Base-by-base conservation (phyloP, 306 rosid species). In the Gastrolobium villosum region DNA sequence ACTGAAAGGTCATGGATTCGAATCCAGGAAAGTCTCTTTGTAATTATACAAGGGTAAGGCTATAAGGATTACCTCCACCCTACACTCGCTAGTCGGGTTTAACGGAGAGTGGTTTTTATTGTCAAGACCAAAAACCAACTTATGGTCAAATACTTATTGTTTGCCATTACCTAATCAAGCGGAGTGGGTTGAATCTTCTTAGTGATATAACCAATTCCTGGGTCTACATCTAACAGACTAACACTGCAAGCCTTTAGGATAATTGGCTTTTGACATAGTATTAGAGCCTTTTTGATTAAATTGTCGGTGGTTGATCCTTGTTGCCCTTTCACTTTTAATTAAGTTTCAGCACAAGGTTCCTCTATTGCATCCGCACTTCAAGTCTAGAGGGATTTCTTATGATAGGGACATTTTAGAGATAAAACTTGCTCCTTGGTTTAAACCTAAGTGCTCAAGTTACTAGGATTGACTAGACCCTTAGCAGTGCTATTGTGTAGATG, bases 391-490 rank as follows among this genome's bases (percentile, higher is more conserved):
- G n/a, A 45, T 68, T 48, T 48, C 67, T 35, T 46, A 30, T 10
- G n/a, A 15, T 20, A 7, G 48, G 45, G n/a, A 11, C 7, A 5
- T 10, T 5, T 66, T 44, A 14, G 32, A 31, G 32, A 48, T 48
- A 70, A 68, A 49, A 34, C 9, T 34, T 49, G 14, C n/a, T 20
- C 9, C 32, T 65, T 43, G 59, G 6, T 35, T 69, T 34, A 10
- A 9, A 49, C 15, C n/a, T 7, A 11, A 30, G 34, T 34, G 7
- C 60, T 49, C 32, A 50, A 7, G 14, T 14, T 34, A 20, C 7
- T 34, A 50, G 35, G 75, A 36, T 40, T 34, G 75, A 48, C 44
- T 35, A 15, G 61, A n/a, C 7, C 62, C 48, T 49, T 69, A 53
- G 39, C 2, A n/a, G n/a, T 53, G 34, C 63, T 70, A 11, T 26